Base-by-base conservation (phyloP, 2,329 filamentous ascomycete genomes). In the Sclerotinia minor region DNA sequence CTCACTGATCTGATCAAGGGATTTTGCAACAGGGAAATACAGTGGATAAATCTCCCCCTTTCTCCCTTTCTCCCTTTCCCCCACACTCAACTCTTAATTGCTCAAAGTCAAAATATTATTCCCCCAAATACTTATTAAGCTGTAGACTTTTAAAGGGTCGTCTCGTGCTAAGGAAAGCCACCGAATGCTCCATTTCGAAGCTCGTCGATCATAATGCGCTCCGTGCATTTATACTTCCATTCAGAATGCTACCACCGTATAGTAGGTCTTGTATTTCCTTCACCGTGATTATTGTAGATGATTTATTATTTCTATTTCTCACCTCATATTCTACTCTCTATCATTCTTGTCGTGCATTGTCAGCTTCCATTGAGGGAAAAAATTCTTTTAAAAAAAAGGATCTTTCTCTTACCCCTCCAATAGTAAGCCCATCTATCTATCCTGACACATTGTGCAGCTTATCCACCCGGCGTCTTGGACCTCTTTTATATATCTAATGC, bases 171-270 rank as follows among this genome's bases (percentile, higher is more conserved):
- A 13, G 52, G 9, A 41, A 41, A 66, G 52, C 55, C 45, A 61
- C 65, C 47, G 19, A 50, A 68, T 24, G 24, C 26, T 57, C 63
- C 32, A 45, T 55, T 32, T 63, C 38, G 1, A 17, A 63, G 50
- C 69, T 67, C 69, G 29, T 54, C 67, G 50, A 69, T 72, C 71
- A 68, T 54, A 52, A 5, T 53, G 70, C 64, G 72, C 72, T 67
- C 72, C 72, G 72, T 74, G 72, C 72, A 68, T 71, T 71, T 58
- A 58, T 49, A 47, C 54, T 65, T 59, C 32, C 53, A 32, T 24
- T 58, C 52, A 32, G 24, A 29, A 21, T 50, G 35, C 66, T 69
- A 41, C 38, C 11, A 41, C 38, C 11, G 13, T 41, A 49, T 61
- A 52, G 41, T 61, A 52, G 41, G 32, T 67, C 58, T 67, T 63